Base-by-base conservation (phyloP, 805 yeast genomes). In the Nakazawaea ishiwadae region DNA sequence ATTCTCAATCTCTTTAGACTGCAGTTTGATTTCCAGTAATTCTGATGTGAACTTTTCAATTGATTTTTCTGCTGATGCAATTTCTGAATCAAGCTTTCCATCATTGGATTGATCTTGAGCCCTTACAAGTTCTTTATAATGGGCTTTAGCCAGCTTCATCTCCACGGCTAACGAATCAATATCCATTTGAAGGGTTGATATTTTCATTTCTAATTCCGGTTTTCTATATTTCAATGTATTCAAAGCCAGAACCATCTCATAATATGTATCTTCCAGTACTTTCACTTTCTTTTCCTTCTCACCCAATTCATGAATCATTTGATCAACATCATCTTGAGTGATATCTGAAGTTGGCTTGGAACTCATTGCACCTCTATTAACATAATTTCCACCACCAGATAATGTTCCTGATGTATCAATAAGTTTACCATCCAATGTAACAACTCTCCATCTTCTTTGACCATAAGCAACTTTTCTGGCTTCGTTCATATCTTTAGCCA, bases 361-460 rank as follows among this genome's bases (percentile, higher is more conserved):
- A 44, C 71, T 77, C 96, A 93, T 88, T 2, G 84, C 81, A 5
- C 98, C 99, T 38, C 73, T 73, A 14, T 75, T 71, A 7, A 71
- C 74, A 30, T 73, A 67, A 41, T 71, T 74, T 40, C 98, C 99
- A 63, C 99, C 99, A 52, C 99, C 99, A 35, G 95, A 79, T 81
- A 95, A 81, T 1, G 97, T 86, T 60, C 99, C 99, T 2, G 96
- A 84, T 12, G 82, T 79, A 53, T 90, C 97, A 43, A 93, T 91
- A 17, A 93, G 66, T 51, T 88, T 84, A 18, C 99, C 99, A 58
- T 86, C 95, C 7, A 89, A 59, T 0, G 98, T 89, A 0, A 95
- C 98, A 18, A 91, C 98, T 51, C 95, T 75, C 72, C 77, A 85
- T 52, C 98, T 69, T 50, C 69, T 78, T 14, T 70, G 67, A 3